Conservation (phyloP, 164 flowering plant species). For the Chloranthus sessilifolius region DNA sequence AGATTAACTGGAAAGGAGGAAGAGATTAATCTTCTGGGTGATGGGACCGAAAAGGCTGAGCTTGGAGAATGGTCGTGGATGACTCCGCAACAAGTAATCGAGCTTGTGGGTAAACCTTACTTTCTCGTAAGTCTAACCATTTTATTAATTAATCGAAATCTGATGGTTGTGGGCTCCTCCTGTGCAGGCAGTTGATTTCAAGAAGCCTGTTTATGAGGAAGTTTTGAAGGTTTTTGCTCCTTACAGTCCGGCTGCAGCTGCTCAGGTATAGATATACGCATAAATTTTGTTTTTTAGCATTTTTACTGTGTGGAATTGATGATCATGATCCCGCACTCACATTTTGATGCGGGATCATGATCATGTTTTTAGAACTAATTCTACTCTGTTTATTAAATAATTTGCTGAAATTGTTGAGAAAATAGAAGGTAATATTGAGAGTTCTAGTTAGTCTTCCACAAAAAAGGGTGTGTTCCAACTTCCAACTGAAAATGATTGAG, state of each 20-base stretch:
- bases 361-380: too few relatives aligned
- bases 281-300: too few relatives aligned
- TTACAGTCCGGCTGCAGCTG: conserved; percentile 25
- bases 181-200: conserved; percentile 85
- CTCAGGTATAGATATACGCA: neutral
- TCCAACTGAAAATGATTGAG: too few relatives aligned
- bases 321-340: neutral
- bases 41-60: conserved; percentile 87
- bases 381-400: too few relatives aligned
- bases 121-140: neutral
- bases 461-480: too few relatives aligned
- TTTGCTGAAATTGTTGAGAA: too few relatives aligned
- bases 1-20: conserved; percentile 80
- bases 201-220: conserved; percentile 85
- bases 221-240: conserved; percentile 60
- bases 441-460: too few relatives aligned
- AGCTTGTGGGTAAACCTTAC: conserved; percentile 43
- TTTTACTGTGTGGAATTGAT: neutral
- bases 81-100: conserved; percentile 64
- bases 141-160: neutral
- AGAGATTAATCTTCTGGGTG: conserved; percentile 90
- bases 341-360: too few relatives aligned
- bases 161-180: conserved; percentile 5
- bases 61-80: conserved; percentile 96
- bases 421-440: too few relatives aligned